Base-by-base conservation (phyloP, 441 rosid genomes). In the Biscutella auriculata region DNA sequence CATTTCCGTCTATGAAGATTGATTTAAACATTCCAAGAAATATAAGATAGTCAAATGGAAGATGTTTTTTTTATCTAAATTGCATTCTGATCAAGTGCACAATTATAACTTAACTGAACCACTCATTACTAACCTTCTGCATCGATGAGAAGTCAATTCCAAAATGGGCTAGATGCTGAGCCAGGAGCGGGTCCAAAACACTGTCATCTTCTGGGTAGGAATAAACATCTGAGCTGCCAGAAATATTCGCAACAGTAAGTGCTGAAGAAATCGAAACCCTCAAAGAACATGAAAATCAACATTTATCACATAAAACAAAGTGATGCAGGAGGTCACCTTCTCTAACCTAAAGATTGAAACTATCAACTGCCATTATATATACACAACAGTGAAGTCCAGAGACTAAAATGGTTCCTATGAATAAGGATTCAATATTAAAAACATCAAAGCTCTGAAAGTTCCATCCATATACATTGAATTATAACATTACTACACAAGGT, bases 131-230 rank as follows among this genome's bases (percentile, higher is more conserved):
- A 25, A 89, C 97, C 95, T 93, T 93, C 73, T 82, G 89, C 65
- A 93, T 74, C n/a, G 95, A 83, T 36, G 97, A 84, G 74, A 89
- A 89, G 70, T 93, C 96, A 71, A 93, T 89, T 71, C 99, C 99
- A 74, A 84, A 89, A 74, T 85, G 91, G 29, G 93, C 89, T 66
- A 93, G 81, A 76, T 93, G 99, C 48, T 89, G 80, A 11, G 93
- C 93, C 64, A 93, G 73, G 77, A 73, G 84, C 49, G 97, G 97
- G 65, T 89, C 97, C 77, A 83, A 41, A 72, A 93, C 91, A 81
- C 88, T 66, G 51, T 83, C 88, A 71, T 89, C 96, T 78, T 89
- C 97, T 11, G 93, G 85, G 72, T 93, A 93, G 47, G 97, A 93
- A 76, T 77, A 93, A 78, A 93, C 95, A 63, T 93, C 97, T 87